Evolutionary conservation across 2,329 filamentous ascomycete species (phyloP), one percentile per base, ranked within the genome.

Genomic region (Talaromyces piceae): DNA sequence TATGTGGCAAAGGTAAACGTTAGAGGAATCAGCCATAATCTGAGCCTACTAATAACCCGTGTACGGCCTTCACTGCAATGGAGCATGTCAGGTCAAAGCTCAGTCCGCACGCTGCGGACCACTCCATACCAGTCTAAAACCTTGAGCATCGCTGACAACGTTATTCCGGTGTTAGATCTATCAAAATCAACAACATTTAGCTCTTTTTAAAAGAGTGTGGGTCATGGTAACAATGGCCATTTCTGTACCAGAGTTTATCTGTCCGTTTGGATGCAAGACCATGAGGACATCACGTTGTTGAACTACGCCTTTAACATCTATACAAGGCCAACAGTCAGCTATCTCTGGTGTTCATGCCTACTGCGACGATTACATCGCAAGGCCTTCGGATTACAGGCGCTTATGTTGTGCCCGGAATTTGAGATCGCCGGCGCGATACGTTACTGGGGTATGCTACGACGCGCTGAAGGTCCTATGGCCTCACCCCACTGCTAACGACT

Each of bases 251-350:
- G 68, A 1, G 75, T 74, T 9, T 69, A 73, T 1, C 59, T 78
- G 2, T 71, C 69, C 44, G 63, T 78, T 50, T 78, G 75, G 76
- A 78, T 73, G 3, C 75, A 77, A 56, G 59, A 73, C 46, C 61
- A 77, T 28, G 76, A 76, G 50, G 60, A 67, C 3, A 66, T 72
- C 5, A 58, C 67, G 26, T 70, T 72, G 69, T 58, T 72, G 30
- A 58, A 67, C 1, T 54, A 65, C 22, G 39, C 44, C 11, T 22
- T 22, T n/a, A n/a, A 23, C 6, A 31, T 25, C 5, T 47, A 51
- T 23, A 11, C 12, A 16, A 45, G 50, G 5, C 39, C 39, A 23
- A 45, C 46, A 8, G 23, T 52, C n/a, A 41, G 48, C 6, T 13
- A 39, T 33, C 28, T 37, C 50, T 7, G 50, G 50, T 7, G 45